phyloP scores from a whole-genome alignment of 495 filamentous ascomycete genomes.

The Aspergillus nidulans region DNA sequence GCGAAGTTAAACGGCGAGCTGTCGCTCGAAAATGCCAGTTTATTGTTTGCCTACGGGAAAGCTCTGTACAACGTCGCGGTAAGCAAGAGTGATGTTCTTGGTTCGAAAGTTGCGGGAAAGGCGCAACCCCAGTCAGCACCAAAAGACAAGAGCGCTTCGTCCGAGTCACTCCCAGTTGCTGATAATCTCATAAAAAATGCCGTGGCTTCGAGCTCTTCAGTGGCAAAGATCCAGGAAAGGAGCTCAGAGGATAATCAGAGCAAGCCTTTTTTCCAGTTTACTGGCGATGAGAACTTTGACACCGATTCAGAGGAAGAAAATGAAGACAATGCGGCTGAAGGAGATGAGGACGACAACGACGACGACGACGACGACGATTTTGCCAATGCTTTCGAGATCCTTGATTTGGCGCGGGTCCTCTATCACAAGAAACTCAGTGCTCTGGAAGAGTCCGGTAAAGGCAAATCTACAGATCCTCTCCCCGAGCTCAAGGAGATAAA shows the following conservation, averaged over 20 bases:
- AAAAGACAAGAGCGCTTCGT: constrained; percentile 12
- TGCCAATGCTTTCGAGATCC: constrained; percentile 80
- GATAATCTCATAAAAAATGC: constrained; percentile 28
- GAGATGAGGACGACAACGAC: constrained; percentile 23
- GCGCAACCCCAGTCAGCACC: constrained; percentile 32
- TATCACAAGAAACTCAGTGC: constrained; percentile 56
- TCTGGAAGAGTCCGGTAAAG: constrained; percentile 44
- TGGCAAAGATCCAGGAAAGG: constrained; percentile 33
- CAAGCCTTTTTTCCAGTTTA: constrained; percentile 85
- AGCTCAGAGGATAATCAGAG: constrained; percentile 36
- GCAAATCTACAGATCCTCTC: constrained; percentile 49
- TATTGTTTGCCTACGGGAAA: constrained; percentile 90
- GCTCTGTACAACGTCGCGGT: constrained; percentile 89
- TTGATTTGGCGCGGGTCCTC: constrained; percentile 85
- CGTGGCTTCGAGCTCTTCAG: constrained; percentile 20
- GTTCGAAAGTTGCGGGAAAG: constrained; percentile 68
- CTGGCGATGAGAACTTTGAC: constrained; percentile 89
- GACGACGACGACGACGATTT: constrained; percentile 89
- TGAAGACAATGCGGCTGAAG: constrained; percentile 36
- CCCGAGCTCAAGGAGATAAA: constrained; percentile 59
- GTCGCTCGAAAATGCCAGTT: constrained; percentile 80
- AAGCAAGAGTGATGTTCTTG: constrained; percentile 89
- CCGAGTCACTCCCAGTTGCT: constrained; percentile 13
- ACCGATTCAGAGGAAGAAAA: constrained; percentile 67
- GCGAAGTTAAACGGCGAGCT: constrained; percentile 89